Evolutionary conservation across 495 filamentous ascomycete genomes (phyloP), one percentile per base, ranked within the genome.

Genomic region (Usnea hakonensis): DNA sequence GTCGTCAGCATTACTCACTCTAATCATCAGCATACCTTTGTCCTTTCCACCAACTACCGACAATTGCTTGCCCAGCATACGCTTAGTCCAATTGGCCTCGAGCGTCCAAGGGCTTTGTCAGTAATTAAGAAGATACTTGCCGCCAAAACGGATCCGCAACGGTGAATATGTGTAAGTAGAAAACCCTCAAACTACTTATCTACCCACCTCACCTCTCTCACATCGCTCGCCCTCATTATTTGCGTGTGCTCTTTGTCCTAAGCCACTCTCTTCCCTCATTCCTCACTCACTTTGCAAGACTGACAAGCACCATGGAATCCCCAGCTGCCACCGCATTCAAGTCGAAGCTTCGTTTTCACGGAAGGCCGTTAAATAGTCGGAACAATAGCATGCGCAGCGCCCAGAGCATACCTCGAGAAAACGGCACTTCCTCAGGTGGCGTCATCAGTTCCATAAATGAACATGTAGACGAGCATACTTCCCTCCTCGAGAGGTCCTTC

Each of bases 401-500:
- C 26, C 55, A 38, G 16, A 67, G 46, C 53, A 58, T 54, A 21
- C 38, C 55, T 40, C 64, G 57, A 32, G 56, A 32, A 11, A 58
- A 50, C 11, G 55, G 38, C 37, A 56, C 53, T 37, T 9, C 46
- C 17, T 21, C 41, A n/a, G 14, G 52, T 41, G 53, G 52, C 14
- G 26, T 50, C 2, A 57, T 30, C 43, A 17, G 9, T 33, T n/a
- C 16, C 19, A 37, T 58, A 38, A 52, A 62, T 53, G 59, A 65
- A 48, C 55, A 67, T 56, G 46, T 53, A 16, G 60, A 65, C 55
- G 76, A 78, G 53, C 55, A 46, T 48, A 76, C 75, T 30, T 64
- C 76, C 58, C 69, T 78, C 30, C 55, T 73, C 28, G 0, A n/a
- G 54, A 71, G 60, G 37, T 50, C 61, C 21, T 37, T 59, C 28